phyloP scores from a whole-genome alignment of 2,329 filamentous ascomycete genomes.

The Monilinia fructicola region DNA sequence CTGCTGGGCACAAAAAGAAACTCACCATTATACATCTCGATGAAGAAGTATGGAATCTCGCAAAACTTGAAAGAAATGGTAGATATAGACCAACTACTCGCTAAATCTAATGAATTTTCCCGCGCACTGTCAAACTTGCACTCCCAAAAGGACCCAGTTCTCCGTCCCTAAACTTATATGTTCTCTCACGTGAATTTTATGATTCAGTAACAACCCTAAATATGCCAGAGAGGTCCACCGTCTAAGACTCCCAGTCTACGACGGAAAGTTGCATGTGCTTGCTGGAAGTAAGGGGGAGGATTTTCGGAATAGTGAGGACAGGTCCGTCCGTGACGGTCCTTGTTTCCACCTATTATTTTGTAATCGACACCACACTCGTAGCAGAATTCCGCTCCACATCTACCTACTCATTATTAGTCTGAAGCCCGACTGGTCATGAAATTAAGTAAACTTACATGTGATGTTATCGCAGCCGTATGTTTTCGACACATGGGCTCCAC shows the following conservation, averaged over 20 bases:
- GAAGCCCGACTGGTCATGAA: not conserved
- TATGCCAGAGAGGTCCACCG: too few relatives aligned
- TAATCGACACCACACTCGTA: not conserved
- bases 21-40: too few relatives aligned
- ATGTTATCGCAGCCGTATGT: constrained; percentile 31
- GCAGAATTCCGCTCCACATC: constrained; percentile 10
- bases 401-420: not conserved
- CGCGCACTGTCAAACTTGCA: not conserved
- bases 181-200: not conserved
- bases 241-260: too few relatives aligned
- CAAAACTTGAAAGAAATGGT: not conserved
- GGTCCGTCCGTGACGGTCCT: not conserved
- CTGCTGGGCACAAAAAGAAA: too few relatives aligned
- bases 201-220: not conserved
- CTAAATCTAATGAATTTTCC: not conserved
- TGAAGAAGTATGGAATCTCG: too few relatives aligned
- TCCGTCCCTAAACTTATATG: not conserved
- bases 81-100: not conserved
- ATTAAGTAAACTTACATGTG: constrained; percentile 26
- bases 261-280: not conserved
- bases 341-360: not conserved
- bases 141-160: not conserved
- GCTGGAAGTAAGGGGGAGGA: not conserved
- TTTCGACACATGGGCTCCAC: not conserved
- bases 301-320: not conserved